Evolutionary conservation across 768 basidiomycete genomes (phyloP).

Genomic region (Russula olivacea): DNA sequence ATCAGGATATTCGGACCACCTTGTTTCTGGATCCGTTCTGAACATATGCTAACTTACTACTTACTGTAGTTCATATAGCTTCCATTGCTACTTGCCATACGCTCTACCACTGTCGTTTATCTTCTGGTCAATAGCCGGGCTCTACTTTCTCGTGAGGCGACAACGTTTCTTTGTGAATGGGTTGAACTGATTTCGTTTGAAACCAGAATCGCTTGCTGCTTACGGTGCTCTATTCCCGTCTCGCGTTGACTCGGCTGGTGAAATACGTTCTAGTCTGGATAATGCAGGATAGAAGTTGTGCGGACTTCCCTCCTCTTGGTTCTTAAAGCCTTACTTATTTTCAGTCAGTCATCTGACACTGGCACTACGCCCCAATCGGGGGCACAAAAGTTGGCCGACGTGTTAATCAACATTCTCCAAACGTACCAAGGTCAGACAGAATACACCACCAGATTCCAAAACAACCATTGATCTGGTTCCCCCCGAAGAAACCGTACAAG

Average conservation of each 20-base stretch:
- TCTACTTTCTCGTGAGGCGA: constrained; percentile 1
- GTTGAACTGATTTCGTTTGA: not conserved
- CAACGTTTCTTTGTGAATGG: not conserved
- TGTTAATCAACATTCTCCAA: no score
- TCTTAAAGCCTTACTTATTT: not conserved
- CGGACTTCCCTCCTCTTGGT: no score
- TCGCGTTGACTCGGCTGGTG: not conserved
- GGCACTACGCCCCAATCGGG: not conserved
- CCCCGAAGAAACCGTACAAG: no score
- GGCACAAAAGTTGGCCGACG: no score
- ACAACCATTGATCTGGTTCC: no score
- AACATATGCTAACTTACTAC: not conserved
- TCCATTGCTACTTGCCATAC: not conserved
- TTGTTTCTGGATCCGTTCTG: not conserved
- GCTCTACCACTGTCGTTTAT: not conserved
- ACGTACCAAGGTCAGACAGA: no score
- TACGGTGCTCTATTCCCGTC: not conserved
- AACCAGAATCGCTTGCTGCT: not conserved
- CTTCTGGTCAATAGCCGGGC: not conserved
- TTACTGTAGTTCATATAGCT: not conserved
- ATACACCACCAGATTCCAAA: no score
- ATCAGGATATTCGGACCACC: not conserved
- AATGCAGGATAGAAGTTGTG: no score
- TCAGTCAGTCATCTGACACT: not conserved
- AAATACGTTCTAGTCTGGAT: no score